Evolutionary conservation across 768 basidiomycete species (phyloP).

Genomic region (Exsudoporus frostii): DNA sequence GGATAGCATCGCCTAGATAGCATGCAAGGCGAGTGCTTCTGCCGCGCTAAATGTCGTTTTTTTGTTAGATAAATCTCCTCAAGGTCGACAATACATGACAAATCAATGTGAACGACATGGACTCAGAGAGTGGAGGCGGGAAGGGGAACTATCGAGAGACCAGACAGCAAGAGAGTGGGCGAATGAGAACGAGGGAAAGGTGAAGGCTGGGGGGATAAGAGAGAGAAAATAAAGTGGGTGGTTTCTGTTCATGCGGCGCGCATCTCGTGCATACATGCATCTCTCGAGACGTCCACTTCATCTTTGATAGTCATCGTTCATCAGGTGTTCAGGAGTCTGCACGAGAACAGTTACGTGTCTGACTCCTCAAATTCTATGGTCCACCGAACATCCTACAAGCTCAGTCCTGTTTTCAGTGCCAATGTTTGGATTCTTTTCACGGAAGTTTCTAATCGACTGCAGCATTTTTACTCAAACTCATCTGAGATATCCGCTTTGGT

Average conservation of each 20-base stretch:
- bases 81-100: too few species aligned
- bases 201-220: slow-evolving; percentile 20
- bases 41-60: slow-evolving; percentile 39
- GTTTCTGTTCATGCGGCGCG: neutral
- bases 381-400: neutral
- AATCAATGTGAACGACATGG: slow-evolving; percentile 5
- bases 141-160: slow-evolving; percentile 50
- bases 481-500: slow-evolving; percentile 6
- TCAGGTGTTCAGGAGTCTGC: neutral
- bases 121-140: too few species aligned
- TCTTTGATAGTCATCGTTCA: neutral
- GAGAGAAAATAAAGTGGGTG: slow-evolving; percentile 26
- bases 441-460: neutral
- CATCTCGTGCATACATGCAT: neutral
- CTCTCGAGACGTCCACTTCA: neutral
- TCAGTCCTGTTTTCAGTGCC: neutral
- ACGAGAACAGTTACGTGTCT: neutral
- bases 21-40: slow-evolving; percentile 65
- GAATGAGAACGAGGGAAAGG: neutral
- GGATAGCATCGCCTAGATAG: slow-evolving; percentile 80
- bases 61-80: slow-evolving; percentile 22
- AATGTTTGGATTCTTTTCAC: neutral
- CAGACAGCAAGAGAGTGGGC: slow-evolving; percentile 16
- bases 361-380: neutral
- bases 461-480: slow-evolving; percentile 1